Evolutionary conservation across 2,329 filamentous ascomycete species (phyloP).

Genomic region (Aspergillus quadricinctus): DNA sequence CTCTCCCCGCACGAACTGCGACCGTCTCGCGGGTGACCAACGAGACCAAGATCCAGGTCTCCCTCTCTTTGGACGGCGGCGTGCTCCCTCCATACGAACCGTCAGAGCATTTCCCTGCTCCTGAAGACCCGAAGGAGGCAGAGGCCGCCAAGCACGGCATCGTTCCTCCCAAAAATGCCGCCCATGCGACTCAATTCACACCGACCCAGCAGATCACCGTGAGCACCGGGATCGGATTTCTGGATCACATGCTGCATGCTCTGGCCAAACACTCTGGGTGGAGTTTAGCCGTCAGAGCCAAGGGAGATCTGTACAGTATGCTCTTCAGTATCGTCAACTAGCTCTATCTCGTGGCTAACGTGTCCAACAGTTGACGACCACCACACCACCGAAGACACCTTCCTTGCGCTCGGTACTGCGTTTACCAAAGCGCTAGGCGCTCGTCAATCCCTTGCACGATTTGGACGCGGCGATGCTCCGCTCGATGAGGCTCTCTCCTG

Average conservation of each 20-base stretch:
- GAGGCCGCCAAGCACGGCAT: constrained; percentile 46
- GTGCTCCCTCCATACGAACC: constrained; percentile 44
- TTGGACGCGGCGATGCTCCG: constrained; percentile 86
- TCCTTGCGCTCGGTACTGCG: constrained; percentile 80
- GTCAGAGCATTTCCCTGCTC: constrained; percentile 55
- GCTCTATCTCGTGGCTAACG: neutral
- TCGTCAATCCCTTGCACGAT: constrained; percentile 77
- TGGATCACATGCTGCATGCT: constrained; percentile 98
- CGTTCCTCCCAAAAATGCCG: constrained; percentile 43
- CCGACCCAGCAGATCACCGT: constrained; percentile 81
- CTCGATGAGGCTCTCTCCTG: constrained; percentile 93
- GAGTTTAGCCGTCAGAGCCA: constrained; percentile 77
- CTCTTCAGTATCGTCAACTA: constrained; percentile 14
- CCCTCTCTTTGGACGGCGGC: constrained; percentile 90
- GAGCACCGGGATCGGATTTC: constrained; percentile 91
- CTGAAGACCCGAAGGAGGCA: constrained; percentile 52
- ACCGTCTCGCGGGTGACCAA: constrained; percentile 86
- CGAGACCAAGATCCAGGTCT: constrained; percentile 94
- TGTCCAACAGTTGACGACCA: constrained; percentile 78
- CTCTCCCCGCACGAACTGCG: constrained; percentile 62
- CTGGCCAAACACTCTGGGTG: constrained; percentile 93
- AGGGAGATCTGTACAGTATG: constrained; percentile 86
- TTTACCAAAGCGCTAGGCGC: constrained; percentile 77
- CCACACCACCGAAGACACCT: constrained; percentile 94
- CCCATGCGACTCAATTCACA: constrained; percentile 79